These are phyloP conservation scores for Psilocybe azurescens DNA, from an alignment of 768 basidiomycete genomes.

Conservation along the genomic window DNA sequence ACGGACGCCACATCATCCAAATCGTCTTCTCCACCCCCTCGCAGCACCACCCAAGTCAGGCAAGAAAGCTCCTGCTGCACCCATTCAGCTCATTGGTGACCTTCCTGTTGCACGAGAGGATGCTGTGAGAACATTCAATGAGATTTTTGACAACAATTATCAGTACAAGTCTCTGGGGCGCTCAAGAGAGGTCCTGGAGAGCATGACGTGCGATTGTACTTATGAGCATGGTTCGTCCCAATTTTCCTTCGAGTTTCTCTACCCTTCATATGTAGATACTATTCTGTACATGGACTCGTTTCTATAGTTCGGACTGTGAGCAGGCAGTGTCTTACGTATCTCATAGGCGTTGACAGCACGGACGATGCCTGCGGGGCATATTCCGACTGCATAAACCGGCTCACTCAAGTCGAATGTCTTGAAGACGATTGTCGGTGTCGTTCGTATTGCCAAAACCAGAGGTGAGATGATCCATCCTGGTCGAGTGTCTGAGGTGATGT, in stretches of 20 bases:
- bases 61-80: constrained; percentile 41
- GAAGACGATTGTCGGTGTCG: constrained; percentile 86
- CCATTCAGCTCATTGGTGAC: constrained; percentile 77
- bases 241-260: constrained; percentile 16
- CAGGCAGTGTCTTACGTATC: constrained; percentile 31
- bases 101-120: constrained; percentile 78
- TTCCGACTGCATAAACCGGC: constrained; percentile 95
- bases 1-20: constrained; percentile 40
- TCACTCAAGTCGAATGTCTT: constrained; percentile 98
- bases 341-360: constrained; percentile 61
- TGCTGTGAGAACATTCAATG: constrained; percentile 73
- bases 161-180: constrained; percentile 88
- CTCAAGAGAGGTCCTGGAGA: constrained; percentile 87
- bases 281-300: constrained; percentile 12
- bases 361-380: constrained; percentile 80
- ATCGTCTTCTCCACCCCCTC: constrained; percentile 47
- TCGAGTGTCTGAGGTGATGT: constrained; percentile 9
- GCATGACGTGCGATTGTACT: constrained; percentile 94
- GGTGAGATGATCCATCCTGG: constrained; percentile 54
- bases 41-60: constrained; percentile 29
- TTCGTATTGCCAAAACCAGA: constrained; percentile 87
- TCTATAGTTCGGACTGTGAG: background rate
- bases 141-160: constrained; percentile 82
- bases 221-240: constrained; percentile 79
- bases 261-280: constrained; percentile 21